Evolutionary conservation across 345 rosid species (phyloP), one percentile per base, ranked within the genome.

Genomic region (Noccaea bulbosa): DNA sequence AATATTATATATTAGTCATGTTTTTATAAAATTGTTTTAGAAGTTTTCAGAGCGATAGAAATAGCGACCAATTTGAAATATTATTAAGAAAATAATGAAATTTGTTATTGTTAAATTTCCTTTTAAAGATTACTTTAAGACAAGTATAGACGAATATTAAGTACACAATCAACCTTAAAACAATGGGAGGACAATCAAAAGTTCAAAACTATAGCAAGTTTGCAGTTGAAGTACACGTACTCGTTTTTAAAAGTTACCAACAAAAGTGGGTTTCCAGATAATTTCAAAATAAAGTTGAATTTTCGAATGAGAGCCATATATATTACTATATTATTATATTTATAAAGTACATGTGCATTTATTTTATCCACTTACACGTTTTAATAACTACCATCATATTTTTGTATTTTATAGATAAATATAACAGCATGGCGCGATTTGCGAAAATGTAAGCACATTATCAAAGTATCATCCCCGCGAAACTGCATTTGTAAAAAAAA

Each of bases 221-320:
- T 54, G 35, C 46, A 35, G 35, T 17, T 47, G 56, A 57, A 44
- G 64, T 44, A 71, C 76, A 63, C 53, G 6, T 40, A 39, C 27
- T 65, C 24, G 50, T 48, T 49, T 49, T 32, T 33, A 64, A 64
- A 56, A 66, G 60, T 47, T 40, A 50, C 51, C 53, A 54, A 32
- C 60, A 73, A 40, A 48, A 15, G 37, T 51, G 43, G 59, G 52
- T 30, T 72, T 73, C 67, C 38, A 49, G 40, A 66, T 33, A 74
- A 50, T 57, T 74, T 74, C 61, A 58, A 74, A 74, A 66, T 67
- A 74, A 73, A 74, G 72, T 66, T 58, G 54, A 50, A 49, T 41
- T 48, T 50, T 38, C 15, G 34, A 65, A 46, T 71, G 15, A 32
- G 44, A 55, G 63, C 70, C 62, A 56, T 46, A 24, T 45, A 17